Percentiles rank a stretch among this genome's conserved stretches.
Evolutionary conservation across 2,329 filamentous ascomycete species (phyloP).

Genomic region (Ciborinia camelliae): DNA sequence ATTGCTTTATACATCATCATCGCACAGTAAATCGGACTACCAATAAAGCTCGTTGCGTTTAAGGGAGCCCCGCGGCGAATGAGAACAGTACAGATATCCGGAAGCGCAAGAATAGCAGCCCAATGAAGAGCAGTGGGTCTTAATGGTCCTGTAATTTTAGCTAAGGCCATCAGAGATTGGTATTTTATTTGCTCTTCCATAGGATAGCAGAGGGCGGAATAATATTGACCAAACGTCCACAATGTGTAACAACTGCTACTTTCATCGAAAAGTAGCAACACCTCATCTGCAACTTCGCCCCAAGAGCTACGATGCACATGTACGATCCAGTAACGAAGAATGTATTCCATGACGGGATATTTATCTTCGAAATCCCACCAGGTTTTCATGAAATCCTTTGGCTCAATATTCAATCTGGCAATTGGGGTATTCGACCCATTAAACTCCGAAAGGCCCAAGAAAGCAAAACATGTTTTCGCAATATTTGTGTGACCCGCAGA

Average conservation of each 20-base stretch:
- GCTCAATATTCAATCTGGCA: accelerated
- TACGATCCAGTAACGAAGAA: accelerated
- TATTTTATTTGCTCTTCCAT: no score
- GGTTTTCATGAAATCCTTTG: not conserved
- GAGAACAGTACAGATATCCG: not conserved
- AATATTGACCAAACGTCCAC: not conserved
- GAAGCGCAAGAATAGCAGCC: not conserved
- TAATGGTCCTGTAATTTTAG: not conserved
- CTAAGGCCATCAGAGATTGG: no score
- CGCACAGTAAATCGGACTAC: not conserved
- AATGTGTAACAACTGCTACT: not conserved
- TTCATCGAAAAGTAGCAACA: not conserved
- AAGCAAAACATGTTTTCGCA: not conserved
- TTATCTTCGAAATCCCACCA: not conserved
- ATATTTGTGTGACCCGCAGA: constrained; percentile 5
- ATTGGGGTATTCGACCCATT: not conserved
- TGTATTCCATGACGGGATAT: not conserved
- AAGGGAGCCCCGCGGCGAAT: not conserved
- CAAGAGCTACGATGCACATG: not conserved
- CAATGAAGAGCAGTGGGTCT: constrained; percentile 5
- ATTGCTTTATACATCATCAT: not conserved
- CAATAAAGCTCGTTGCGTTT: not conserved
- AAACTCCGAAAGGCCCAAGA: not conserved
- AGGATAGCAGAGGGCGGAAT: no score
- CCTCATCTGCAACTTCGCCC: not conserved